Conservation (phyloP, 805 yeast species). For the Alloascoidea hylecoeti region DNA sequence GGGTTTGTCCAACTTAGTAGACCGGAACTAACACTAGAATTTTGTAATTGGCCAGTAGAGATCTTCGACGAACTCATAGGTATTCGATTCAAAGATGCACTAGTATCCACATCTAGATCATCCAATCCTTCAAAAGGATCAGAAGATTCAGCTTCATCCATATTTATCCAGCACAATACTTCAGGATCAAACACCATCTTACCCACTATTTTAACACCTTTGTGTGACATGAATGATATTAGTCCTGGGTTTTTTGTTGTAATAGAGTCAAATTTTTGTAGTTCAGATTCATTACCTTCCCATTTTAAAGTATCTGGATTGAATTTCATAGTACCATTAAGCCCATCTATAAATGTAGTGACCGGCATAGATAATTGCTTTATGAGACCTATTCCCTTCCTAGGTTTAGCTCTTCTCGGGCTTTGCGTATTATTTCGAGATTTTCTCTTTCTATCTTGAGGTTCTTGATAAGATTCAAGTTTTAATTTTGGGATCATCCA, state of each 20-base stretch:
- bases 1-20: neutral
- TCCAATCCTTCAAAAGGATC: slow-evolving; percentile 26
- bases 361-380: slow-evolving; percentile 10
- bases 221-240: slow-evolving; percentile 18
- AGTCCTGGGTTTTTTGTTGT: slow-evolving; percentile 16
- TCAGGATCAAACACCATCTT: slow-evolving; percentile 49
- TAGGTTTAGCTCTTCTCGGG: slow-evolving; percentile 5
- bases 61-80: no score
- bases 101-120: slow-evolving; percentile 20
- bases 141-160: slow-evolving; percentile 20
- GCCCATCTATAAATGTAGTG: slow-evolving; percentile 8
- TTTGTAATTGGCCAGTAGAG: no score
- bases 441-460: slow-evolving; percentile 2
- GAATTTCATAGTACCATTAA: slow-evolving; percentile 30
- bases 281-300: slow-evolving; percentile 55
- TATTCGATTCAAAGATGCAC: slow-evolving; percentile 1
- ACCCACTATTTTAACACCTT: slow-evolving; percentile 29
- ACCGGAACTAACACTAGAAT: no score
- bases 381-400: slow-evolving; percentile 8
- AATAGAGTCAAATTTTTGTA: slow-evolving; percentile 30
- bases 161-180: slow-evolving; percentile 43
- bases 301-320: slow-evolving; percentile 37
- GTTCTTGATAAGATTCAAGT: slow-evolving; percentile 1
- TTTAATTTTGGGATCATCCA: slow-evolving; percentile 5
- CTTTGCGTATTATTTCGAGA: slow-evolving; percentile 4